These are phyloP conservation scores for Neonectria coccinea DNA, from an alignment of 2,329 filamentous ascomycete genomes.

Conservation along the genomic window DNA sequence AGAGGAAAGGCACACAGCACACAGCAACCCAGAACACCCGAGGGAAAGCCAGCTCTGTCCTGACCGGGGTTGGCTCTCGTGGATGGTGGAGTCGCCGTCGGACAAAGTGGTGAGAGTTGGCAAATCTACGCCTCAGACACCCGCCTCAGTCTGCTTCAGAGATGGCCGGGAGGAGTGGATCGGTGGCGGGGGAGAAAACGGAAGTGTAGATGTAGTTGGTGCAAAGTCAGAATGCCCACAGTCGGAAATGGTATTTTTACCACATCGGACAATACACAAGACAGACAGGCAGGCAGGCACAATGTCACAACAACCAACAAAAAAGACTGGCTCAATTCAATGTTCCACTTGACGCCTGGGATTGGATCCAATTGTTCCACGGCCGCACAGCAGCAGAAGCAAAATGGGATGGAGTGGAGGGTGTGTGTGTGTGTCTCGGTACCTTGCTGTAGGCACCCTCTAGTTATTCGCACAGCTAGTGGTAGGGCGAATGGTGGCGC, in stretches of 20 bases:
- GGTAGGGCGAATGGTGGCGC: constrained; percentile 3
- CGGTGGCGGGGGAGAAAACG: constrained; percentile 21
- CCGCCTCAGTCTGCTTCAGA: constrained; percentile 9
- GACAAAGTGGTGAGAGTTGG: constrained; percentile 13
- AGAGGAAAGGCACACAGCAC: neutral
- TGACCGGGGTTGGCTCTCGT: constrained; percentile 4
- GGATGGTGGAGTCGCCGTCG: constrained; percentile 12
- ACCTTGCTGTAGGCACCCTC: neutral
- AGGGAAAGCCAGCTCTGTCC: neutral
- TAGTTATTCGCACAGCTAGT: neutral
- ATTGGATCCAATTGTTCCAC: neutral
- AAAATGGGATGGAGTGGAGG: neutral
- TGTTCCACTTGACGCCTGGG: neutral
- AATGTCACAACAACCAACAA: neutral
- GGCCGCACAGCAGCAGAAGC: neutral
- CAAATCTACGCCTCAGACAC: too few relatives aligned
- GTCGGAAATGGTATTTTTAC: neutral
- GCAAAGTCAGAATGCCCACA: neutral
- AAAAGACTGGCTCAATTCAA: neutral
- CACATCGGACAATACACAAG: neutral
- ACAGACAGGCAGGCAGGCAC: too few relatives aligned
- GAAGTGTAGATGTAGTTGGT: constrained; percentile 1
- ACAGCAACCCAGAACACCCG: neutral
- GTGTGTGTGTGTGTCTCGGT: too few relatives aligned
- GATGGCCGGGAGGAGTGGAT: constrained; percentile 27